Conservation (phyloP, 495 filamentous ascomycete species). For the Jackrogersella minutella region DNA sequence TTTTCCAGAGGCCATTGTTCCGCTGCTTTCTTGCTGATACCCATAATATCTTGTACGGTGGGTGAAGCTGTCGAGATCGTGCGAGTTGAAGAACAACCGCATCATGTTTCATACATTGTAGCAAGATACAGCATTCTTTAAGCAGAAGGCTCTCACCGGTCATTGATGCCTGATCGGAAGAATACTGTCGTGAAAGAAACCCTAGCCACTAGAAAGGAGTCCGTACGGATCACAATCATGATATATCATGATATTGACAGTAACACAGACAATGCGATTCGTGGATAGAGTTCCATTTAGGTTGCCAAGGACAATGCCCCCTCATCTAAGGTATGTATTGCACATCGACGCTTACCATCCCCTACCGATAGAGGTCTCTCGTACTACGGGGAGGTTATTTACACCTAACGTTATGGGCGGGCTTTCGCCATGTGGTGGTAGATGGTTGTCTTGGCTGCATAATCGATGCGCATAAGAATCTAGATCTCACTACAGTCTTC, state of each 20-base stretch:
- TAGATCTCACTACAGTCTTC: not conserved
- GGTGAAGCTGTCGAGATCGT: not conserved
- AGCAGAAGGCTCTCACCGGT: no score
- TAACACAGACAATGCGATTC: not conserved
- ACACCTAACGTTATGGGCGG: slow-evolving; percentile 16
- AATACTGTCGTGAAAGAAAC: not conserved
- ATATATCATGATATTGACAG: not conserved
- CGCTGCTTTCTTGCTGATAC: slow-evolving; percentile 27
- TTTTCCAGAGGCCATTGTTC: slow-evolving; percentile 39
- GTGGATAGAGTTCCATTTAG: not conserved
- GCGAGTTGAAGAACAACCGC: not conserved
- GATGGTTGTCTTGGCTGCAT: not conserved
- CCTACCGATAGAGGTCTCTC: slow-evolving; percentile 5
- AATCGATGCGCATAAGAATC: not conserved
- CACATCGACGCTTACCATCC: slow-evolving; percentile 2
- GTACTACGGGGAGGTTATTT: slow-evolving; percentile 18
- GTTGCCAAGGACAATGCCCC: slow-evolving; percentile 4
- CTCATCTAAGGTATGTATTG: slow-evolving; percentile 18
- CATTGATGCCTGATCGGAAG: no score
- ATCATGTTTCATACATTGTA: no score
- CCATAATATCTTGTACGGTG: slow-evolving; percentile 20
- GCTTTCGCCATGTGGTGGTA: slow-evolving; percentile 9
- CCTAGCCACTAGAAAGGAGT: not conserved
- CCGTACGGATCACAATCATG: not conserved
- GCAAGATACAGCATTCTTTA: no score